These are phyloP conservation scores for Solanum etuberosum DNA, from an alignment of 257 asterid species.

Conservation along the genomic window DNA sequence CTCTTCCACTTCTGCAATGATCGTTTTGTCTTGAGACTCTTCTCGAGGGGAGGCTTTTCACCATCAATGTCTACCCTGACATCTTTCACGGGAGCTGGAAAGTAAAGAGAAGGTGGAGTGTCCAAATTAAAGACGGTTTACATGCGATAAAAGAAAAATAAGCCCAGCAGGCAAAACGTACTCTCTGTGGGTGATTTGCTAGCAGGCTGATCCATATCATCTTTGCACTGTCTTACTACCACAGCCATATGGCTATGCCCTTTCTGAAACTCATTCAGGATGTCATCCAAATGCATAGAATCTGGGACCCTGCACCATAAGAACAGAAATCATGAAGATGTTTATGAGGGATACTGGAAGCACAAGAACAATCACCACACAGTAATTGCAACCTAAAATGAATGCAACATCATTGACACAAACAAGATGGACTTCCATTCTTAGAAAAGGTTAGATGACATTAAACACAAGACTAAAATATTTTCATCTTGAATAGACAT, in stretches of 20 bases:
- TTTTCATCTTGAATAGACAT: background rate
- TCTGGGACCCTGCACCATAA: slow-evolving; percentile 52
- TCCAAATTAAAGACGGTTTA: background rate
- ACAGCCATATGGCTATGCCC: slow-evolving; percentile 99
- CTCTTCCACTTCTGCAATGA: slow-evolving; percentile 75
- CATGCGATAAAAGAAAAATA: background rate
- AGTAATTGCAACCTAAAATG: background rate
- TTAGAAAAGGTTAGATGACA: background rate
- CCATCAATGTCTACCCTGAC: slow-evolving; percentile 61
- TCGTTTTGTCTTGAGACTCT: slow-evolving; percentile 31
- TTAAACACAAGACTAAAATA: background rate
- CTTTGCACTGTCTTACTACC: slow-evolving; percentile 52
- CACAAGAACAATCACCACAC: background rate
- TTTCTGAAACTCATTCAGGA: slow-evolving; percentile 91
- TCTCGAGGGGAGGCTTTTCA: slow-evolving; percentile 33
- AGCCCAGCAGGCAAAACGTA: slow-evolving; percentile 2
- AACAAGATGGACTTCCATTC: background rate
- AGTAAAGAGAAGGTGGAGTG: background rate
- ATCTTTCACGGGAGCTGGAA: slow-evolving; percentile 38
- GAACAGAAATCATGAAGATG: background rate
- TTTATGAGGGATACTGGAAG: background rate
- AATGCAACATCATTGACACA: background rate
- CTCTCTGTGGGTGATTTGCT: slow-evolving; percentile 21
- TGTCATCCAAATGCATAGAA: slow-evolving; percentile 78
- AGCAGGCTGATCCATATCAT: slow-evolving; percentile 18